phyloP scores from a whole-genome alignment of 1,139 yeast genomes.

The Saccharomyces hybrid region DNA sequence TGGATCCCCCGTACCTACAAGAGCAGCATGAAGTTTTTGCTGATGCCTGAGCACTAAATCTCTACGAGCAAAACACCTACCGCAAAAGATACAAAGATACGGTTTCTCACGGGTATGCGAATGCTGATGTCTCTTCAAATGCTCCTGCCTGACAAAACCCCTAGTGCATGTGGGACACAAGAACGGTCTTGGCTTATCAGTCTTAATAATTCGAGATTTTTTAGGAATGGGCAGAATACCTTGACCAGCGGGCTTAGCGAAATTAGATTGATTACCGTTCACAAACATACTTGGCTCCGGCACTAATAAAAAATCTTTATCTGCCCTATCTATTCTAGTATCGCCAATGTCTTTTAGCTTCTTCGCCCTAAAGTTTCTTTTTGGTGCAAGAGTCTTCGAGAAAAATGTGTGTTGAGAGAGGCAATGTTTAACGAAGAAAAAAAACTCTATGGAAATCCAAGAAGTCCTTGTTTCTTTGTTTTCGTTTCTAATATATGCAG shows the following conservation, averaged over 20 bases:
- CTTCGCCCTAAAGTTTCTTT: background rate
- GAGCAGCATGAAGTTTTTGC: conserved; percentile 76
- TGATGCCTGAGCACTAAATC: conserved; percentile 89
- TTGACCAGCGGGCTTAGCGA: background rate
- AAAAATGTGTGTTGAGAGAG: background rate
- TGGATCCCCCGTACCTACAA: conserved; percentile 25
- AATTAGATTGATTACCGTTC: background rate
- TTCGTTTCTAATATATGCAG: background rate
- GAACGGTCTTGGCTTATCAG: conserved; percentile 87
- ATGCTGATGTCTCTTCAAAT: conserved; percentile 85
- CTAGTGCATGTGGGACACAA: conserved; percentile 87
- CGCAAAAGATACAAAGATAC: conserved; percentile 93
- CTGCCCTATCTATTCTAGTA: background rate
- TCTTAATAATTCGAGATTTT: conserved; percentile 73
- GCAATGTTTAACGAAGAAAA: background rate
- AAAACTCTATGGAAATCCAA: background rate
- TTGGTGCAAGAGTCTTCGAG: background rate
- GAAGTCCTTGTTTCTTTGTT: background rate
- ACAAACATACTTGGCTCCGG: background rate
- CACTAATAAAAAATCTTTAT: background rate
- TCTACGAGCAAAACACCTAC: conserved; percentile 86
- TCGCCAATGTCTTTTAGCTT: background rate
- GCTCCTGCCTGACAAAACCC: conserved; percentile 93
- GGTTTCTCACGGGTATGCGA: conserved; percentile 97
- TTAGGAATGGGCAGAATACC: conserved; percentile 70